Percentiles rank a stretch among this genome's conserved stretches.
Evolutionary conservation across 805 yeast species (phyloP).

Genomic region (Phaffomyces thermotolerans): DNA sequence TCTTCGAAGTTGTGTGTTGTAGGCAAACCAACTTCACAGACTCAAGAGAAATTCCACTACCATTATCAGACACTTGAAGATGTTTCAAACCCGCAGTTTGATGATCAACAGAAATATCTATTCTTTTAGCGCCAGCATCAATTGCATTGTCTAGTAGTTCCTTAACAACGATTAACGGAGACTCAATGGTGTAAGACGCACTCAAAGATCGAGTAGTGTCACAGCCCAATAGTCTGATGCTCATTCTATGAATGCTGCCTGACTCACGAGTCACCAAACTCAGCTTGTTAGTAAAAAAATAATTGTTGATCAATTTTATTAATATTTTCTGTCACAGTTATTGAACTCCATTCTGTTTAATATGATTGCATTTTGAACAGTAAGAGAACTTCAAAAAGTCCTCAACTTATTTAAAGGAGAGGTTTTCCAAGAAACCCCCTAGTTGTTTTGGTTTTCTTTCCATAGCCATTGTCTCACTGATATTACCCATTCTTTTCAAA

Average conservation of each 20-base stretch:
- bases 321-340: not conserved
- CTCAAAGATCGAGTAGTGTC: not conserved
- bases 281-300: too few relatives aligned
- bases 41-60: constrained; percentile 28
- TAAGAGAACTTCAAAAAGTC: not conserved
- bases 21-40: constrained; percentile 31
- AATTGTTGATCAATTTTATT: too few relatives aligned
- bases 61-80: constrained; percentile 49
- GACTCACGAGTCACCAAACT: too few relatives aligned
- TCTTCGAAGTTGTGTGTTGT: constrained; percentile 37
- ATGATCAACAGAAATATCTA: constrained; percentile 55
- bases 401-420: too few relatives aligned
- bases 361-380: not conserved
- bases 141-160: constrained; percentile 85
- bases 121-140: constrained; percentile 62
- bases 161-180: constrained; percentile 84
- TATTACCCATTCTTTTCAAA: too few relatives aligned
- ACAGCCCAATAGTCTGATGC: not conserved
- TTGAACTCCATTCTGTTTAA: not conserved
- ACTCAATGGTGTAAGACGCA: constrained; percentile 1
- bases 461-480: too few relatives aligned
- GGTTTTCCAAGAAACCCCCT: not conserved
- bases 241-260: not conserved
- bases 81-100: constrained; percentile 55
- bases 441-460: not conserved